Conservation (phyloP, 768 basidiomycete genomes). For the Boletellus ananiceps region DNA sequence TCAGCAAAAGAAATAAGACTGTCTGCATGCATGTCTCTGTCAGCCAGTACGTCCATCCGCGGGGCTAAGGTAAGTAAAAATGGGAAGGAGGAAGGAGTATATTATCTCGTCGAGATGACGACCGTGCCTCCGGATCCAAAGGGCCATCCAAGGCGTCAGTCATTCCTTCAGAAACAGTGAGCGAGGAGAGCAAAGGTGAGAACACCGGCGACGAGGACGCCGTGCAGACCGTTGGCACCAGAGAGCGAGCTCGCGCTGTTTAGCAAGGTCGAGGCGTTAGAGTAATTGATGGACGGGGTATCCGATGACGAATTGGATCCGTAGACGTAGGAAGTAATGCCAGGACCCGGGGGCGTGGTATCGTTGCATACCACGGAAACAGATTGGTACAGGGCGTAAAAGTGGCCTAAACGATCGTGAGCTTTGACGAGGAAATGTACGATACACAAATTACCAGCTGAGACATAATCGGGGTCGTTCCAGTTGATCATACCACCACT, state of each 20-base stretch:
- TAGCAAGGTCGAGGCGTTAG: slow-evolving; percentile 53
- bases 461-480: slow-evolving; percentile 68
- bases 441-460: slow-evolving; percentile 44
- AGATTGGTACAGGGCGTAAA: slow-evolving; percentile 59
- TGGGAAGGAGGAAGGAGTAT: not conserved
- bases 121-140: not conserved
- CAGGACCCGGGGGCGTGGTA: slow-evolving; percentile 36
- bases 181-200: slow-evolving; percentile 14
- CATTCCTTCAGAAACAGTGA: slow-evolving; percentile 19
- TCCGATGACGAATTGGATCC: slow-evolving; percentile 47
- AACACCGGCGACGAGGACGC: slow-evolving; percentile 10
- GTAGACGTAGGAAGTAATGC: slow-evolving; percentile 64
- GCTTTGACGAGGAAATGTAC: not conserved
- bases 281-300: slow-evolving; percentile 52
- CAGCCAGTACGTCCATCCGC: not conserved
- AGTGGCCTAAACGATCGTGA: slow-evolving; percentile 47
- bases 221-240: slow-evolving; percentile 7
- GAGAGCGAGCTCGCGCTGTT: slow-evolving; percentile 33
- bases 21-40: not conserved
- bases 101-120: not conserved
- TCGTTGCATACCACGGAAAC: slow-evolving; percentile 64
- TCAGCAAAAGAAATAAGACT: not conserved
- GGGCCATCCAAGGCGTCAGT: not conserved
- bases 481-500: slow-evolving; percentile 81
- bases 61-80: not conserved